A percentile compares a stretch with the other conserved stretches of the same genome.
These are phyloP conservation scores for Mucor indicus DNA, from an alignment of 371 early-diverging fungal species.

Conservation along the genomic window DNA sequence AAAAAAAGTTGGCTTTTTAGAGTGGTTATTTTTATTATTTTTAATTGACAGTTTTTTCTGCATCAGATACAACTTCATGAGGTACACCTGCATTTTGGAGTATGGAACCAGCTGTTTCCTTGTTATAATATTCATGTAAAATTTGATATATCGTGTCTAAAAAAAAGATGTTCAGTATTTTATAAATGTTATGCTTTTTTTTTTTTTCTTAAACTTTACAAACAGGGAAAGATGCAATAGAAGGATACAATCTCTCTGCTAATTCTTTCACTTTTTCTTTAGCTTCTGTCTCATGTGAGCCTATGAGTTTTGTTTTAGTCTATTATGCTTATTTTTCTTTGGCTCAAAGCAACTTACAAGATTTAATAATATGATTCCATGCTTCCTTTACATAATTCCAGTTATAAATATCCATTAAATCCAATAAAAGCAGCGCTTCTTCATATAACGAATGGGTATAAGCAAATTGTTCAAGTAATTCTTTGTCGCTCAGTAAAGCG, in stretches of 20 bases:
- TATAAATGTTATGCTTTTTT: no score
- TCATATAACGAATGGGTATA: conserved; percentile 7
- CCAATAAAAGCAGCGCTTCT: conserved; percentile 14
- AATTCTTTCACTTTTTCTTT: conserved; percentile 5
- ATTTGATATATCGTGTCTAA: conserved; percentile 13
- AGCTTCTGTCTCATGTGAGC: neutral
- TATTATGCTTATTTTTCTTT: neutral
- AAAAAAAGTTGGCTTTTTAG: no score
- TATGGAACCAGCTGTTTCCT: conserved; percentile 2
- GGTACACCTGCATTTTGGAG: conserved; percentile 13
- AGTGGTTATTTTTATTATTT: neutral
- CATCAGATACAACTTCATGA: conserved; percentile 12
- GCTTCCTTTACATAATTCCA: conserved; percentile 5
- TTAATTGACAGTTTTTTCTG: conserved; percentile 1
- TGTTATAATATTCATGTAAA: neutral
- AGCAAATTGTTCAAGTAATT: conserved; percentile 5
- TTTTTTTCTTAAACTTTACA: conserved; percentile 17
- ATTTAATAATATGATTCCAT: conserved; percentile 12
- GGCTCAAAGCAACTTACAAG: neutral
- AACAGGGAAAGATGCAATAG: conserved; percentile 15
- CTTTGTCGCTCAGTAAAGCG: neutral
- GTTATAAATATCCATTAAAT: conserved; percentile 8
- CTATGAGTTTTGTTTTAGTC: neutral
- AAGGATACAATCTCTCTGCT: conserved; percentile 13
- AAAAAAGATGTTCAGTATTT: neutral